A percentile compares a stretch with the other conserved stretches of the same genome.
phyloP scores from a whole-genome alignment of 495 filamentous ascomycete genomes.

The Cryomyces antarcticus region DNA sequence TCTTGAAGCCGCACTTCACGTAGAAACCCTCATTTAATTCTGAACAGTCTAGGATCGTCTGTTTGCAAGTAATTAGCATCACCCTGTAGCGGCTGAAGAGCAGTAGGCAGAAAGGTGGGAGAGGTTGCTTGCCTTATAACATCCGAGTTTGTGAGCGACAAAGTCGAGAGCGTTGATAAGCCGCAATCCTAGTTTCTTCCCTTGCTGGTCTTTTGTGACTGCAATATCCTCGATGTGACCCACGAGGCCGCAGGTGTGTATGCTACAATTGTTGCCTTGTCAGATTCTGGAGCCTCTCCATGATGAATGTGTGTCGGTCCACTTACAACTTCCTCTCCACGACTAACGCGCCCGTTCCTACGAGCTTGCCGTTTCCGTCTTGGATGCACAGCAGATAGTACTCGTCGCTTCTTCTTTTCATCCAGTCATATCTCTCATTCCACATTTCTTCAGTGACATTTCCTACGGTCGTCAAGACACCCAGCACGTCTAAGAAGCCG shows the following conservation, averaged over 20 bases:
- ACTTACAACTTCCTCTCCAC: constrained; percentile 69
- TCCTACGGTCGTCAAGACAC: constrained; percentile 82
- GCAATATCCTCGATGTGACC: constrained; percentile 98
- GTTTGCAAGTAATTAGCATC: constrained; percentile 13
- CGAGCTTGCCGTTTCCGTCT: constrained; percentile 46
- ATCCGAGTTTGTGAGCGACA: constrained; percentile 65
- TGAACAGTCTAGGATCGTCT: constrained; percentile 57
- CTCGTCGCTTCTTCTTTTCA: constrained; percentile 51
- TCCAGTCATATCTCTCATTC: constrained; percentile 66
- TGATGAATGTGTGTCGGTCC: not conserved
- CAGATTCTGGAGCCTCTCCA: not conserved
- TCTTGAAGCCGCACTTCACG: constrained; percentile 89
- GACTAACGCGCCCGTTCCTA: constrained; percentile 73
- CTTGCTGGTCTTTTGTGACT: constrained; percentile 80
- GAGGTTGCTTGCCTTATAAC: constrained; percentile 56
- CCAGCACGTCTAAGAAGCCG: constrained; percentile 75
- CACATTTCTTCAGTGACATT: constrained; percentile 61
- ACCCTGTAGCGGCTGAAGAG: not conserved
- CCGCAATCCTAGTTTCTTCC: constrained; percentile 81
- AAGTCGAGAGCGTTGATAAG: constrained; percentile 89
- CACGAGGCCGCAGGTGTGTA: constrained; percentile 55
- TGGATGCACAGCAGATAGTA: constrained; percentile 76
- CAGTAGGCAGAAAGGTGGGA: not conserved
- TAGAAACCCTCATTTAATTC: constrained; percentile 94
- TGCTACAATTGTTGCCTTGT: constrained; percentile 21